Evolutionary conservation across 139 green algal genomes (phyloP).

Genomic region (Klebsormidium nitens): DNA sequence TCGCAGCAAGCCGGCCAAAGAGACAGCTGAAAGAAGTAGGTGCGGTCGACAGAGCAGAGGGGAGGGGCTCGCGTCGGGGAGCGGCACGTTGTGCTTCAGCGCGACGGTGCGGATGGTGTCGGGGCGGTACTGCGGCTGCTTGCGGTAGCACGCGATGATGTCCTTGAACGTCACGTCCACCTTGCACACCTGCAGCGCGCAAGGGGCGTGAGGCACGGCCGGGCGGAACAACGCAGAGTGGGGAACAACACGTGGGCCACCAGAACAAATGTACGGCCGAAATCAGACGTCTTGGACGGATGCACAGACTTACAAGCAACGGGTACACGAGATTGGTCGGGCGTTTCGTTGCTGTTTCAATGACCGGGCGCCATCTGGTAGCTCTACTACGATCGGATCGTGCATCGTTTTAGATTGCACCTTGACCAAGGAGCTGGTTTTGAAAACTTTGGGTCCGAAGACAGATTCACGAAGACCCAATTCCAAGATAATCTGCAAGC

Average conservation of each 20-base stretch:
- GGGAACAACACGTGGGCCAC: slow-evolving; percentile 4
- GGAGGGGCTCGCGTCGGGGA: neutral
- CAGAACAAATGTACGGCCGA: too few relatives aligned
- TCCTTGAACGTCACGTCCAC: slow-evolving; percentile 66
- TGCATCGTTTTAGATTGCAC: too few relatives aligned
- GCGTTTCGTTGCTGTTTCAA: too few relatives aligned
- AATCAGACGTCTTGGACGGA: too few relatives aligned
- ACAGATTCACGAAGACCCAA: too few relatives aligned
- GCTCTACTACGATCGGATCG: too few relatives aligned
- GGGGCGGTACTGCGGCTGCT: slow-evolving; percentile 61
- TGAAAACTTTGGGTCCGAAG: too few relatives aligned
- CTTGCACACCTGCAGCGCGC: slow-evolving; percentile 26
- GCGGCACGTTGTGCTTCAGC: slow-evolving; percentile 50
- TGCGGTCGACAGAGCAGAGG: neutral
- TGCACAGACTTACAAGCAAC: too few relatives aligned
- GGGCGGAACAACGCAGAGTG: neutral
- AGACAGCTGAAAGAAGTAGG: neutral
- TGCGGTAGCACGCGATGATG: slow-evolving; percentile 78
- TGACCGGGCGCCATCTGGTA: too few relatives aligned
- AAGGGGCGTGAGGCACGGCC: slow-evolving; percentile 1
- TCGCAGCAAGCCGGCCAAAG: neutral
- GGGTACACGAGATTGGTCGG: too few relatives aligned
- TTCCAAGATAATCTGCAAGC: too few relatives aligned
- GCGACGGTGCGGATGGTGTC: slow-evolving; percentile 69
- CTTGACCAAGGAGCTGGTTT: too few relatives aligned